A percentile compares a stretch with the other conserved stretches of the same genome.
Conservation (phyloP, 805 yeast genomes). For the Candida multigemmis region DNA sequence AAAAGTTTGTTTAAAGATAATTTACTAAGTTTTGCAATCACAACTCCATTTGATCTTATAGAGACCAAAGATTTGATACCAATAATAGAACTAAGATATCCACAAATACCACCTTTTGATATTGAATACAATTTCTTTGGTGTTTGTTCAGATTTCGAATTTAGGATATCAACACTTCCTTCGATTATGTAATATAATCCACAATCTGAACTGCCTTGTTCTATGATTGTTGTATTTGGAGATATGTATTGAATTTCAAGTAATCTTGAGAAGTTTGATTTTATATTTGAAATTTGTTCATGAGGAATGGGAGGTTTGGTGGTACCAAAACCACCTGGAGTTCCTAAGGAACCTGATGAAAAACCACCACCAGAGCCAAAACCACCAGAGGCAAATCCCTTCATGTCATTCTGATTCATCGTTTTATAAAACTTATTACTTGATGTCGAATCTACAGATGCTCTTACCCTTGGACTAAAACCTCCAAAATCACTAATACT, state of each 20-base stretch:
- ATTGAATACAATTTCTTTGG: conserved; percentile 45
- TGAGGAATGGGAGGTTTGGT: too few relatives aligned
- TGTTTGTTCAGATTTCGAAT: conserved; percentile 8
- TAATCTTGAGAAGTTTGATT: conserved; percentile 48
- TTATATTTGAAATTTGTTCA: too few relatives aligned
- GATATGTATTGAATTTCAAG: conserved; percentile 47
- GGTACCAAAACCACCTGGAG: too few relatives aligned
- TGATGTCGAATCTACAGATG: too few relatives aligned
- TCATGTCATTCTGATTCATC: background rate
- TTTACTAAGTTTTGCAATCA: conserved; percentile 58
- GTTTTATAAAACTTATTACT: too few relatives aligned
- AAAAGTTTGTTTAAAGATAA: conserved; percentile 52
- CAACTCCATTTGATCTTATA: conserved; percentile 55
- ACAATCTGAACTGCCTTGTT: conserved; percentile 55
- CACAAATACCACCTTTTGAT: conserved; percentile 75
- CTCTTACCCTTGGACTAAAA: too few relatives aligned
- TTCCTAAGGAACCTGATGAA: too few relatives aligned
- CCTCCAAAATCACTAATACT: too few relatives aligned
- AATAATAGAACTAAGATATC: conserved; percentile 72
- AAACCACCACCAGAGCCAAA: too few relatives aligned
- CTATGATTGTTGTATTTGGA: conserved; percentile 48
- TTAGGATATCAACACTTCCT: conserved; percentile 63
- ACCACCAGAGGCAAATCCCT: background rate
- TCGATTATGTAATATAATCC: conserved; percentile 78
- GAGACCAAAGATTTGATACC: conserved; percentile 74